Conservation (phyloP, 768 basidiomycete species). For the Rhodotorula babjevae region DNA sequence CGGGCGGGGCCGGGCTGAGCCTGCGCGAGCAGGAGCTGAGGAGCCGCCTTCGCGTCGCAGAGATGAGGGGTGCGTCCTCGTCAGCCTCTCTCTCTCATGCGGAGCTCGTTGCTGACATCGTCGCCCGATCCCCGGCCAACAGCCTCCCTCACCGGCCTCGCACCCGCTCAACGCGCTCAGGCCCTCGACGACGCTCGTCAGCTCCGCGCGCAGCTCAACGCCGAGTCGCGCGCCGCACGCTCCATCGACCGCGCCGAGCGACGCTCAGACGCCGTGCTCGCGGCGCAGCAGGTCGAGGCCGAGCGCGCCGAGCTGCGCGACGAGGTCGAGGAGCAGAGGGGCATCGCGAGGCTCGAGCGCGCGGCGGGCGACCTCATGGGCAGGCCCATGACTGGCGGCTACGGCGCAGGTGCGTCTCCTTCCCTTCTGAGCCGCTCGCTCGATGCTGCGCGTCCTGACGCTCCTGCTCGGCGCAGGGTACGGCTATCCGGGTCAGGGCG, state of each 20-base stretch:
- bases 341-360: neutral
- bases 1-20: neutral
- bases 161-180: slow-evolving; percentile 4
- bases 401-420: slow-evolving; percentile 53
- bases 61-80: slow-evolving; percentile 17
- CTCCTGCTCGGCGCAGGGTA: neutral
- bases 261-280: neutral
- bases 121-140: neutral
- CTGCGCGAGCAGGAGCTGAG: slow-evolving; percentile 15
- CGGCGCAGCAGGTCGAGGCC: neutral
- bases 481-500: neutral
- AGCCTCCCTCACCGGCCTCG: slow-evolving; percentile 23
- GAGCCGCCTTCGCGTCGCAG: slow-evolving; percentile 20
- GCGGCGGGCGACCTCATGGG: neutral
- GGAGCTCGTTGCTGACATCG: neutral
- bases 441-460: too few relatives aligned
- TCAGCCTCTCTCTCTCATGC: neutral
- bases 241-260: slow-evolving; percentile 8
- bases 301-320: slow-evolving; percentile 2
- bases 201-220: slow-evolving; percentile 6
- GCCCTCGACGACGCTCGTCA: slow-evolving; percentile 23
- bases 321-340: slow-evolving; percentile 5
- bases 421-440: too few relatives aligned
- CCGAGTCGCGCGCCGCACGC: neutral
- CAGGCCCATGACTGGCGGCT: neutral